These are phyloP conservation scores for Prunus mume DNA, from an alignment of 306 rosid genomes.

Conservation along the genomic window DNA sequence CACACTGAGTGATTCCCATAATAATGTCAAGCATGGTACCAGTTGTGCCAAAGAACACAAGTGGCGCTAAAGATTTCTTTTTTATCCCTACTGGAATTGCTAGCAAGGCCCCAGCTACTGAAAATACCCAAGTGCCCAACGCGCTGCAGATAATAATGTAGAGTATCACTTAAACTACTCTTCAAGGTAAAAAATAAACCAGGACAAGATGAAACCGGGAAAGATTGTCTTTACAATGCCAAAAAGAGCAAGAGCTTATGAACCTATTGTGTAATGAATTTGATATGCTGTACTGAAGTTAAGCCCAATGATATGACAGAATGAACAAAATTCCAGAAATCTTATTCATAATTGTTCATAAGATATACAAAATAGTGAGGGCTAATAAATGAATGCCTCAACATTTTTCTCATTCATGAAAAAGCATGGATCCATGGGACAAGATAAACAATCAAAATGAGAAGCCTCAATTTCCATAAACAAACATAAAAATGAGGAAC, in stretches of 20 bases:
- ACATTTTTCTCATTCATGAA: background rate
- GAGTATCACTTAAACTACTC: slow-evolving; percentile 13
- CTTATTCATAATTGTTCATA: background rate
- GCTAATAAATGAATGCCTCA: no score
- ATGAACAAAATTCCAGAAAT: background rate
- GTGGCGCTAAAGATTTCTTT: slow-evolving; percentile 82
- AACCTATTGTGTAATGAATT: background rate
- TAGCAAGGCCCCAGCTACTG: slow-evolving; percentile 86
- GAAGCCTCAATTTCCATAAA: background rate
- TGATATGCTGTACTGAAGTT: background rate
- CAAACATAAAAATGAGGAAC: background rate
- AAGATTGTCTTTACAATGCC: background rate
- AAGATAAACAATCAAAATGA: background rate
- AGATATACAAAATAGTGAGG: background rate
- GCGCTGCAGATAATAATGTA: slow-evolving; percentile 51
- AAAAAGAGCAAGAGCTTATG: background rate
- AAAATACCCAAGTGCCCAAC: slow-evolving; percentile 93
- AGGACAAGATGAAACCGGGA: background rate
- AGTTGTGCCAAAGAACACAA: slow-evolving; percentile 93
- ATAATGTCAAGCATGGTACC: slow-evolving; percentile 95
- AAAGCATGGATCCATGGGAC: background rate
- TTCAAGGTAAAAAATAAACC: background rate
- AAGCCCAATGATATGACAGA: background rate
- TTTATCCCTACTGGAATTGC: slow-evolving; percentile 96
- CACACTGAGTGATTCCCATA: slow-evolving; percentile 75